Percentiles rank a stretch among this genome's conserved stretches.
Evolutionary conservation across 306 rosid species (phyloP).

Genomic region (Hylodesmum podocarpum): DNA sequence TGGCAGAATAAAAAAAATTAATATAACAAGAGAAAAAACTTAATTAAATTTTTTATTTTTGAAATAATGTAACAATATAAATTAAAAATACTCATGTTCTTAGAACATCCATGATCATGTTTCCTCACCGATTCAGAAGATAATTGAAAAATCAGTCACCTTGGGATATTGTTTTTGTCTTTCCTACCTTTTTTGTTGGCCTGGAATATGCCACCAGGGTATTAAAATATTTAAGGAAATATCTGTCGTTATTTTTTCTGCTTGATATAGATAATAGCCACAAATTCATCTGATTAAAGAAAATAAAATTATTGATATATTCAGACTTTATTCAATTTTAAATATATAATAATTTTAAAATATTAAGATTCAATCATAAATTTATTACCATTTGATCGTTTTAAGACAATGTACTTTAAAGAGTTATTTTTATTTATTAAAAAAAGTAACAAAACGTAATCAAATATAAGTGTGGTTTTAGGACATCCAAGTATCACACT

Average conservation of each 20-base stretch:
- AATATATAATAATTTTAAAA: not conserved
- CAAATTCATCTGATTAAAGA: not conserved
- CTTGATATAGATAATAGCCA: not conserved
- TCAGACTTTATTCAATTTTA: not conserved
- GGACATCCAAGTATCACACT: not conserved
- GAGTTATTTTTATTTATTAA: not conserved
- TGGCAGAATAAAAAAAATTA: too few species aligned
- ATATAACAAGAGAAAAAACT: too few species aligned
- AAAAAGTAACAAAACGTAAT: not conserved
- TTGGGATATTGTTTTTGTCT: not conserved
- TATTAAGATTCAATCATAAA: not conserved
- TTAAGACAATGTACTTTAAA: not conserved
- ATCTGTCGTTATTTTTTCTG: not conserved
- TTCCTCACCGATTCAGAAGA: not conserved
- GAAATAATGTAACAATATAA: too few species aligned
- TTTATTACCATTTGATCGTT: not conserved
- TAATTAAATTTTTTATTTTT: too few species aligned
- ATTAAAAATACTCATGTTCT: not conserved
- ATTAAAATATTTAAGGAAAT: not conserved
- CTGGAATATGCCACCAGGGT: slow-evolving; percentile 2
- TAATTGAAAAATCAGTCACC: not conserved
- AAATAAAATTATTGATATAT: not conserved
- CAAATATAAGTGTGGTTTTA: not conserved
- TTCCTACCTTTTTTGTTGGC: not conserved
- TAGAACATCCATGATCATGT: not conserved